Conservation (phyloP, 768 basidiomycete species). For the Boletus bicolor region DNA sequence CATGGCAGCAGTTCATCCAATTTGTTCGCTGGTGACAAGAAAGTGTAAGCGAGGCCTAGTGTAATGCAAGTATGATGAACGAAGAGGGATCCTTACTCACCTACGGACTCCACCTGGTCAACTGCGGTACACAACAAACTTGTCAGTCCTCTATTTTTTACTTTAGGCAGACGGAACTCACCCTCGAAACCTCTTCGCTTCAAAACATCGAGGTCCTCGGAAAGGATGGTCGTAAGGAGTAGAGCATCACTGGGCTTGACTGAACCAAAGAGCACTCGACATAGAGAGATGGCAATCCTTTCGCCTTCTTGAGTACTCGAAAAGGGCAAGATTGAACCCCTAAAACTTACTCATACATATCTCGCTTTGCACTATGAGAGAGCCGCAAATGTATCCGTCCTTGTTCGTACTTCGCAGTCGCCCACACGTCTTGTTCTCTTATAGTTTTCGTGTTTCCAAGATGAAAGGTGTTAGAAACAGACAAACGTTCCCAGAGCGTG, state of each 20-base stretch:
- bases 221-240: conserved; percentile 85
- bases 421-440: conserved; percentile 62
- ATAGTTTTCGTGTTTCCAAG: conserved; percentile 40
- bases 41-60: too few relatives aligned
- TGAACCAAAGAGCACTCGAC: conserved; percentile 68
- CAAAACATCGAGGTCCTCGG: conserved; percentile 79
- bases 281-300: conserved; percentile 77
- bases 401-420: conserved; percentile 52
- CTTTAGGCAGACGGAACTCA: conserved; percentile 25
- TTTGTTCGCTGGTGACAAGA: too few relatives aligned
- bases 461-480: conserved; percentile 57
- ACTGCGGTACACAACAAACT: conserved; percentile 42
- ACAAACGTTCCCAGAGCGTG: conserved; percentile 57
- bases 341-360: conserved; percentile 76
- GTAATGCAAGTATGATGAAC: too few relatives aligned
- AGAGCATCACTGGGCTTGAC: conserved; percentile 81
- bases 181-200: conserved; percentile 81
- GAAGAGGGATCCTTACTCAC: too few relatives aligned
- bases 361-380: conserved; percentile 61
- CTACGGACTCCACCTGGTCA: conserved; percentile 43
- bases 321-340: neutral
- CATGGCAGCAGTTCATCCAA: too few relatives aligned
- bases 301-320: neutral
- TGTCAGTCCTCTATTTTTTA: neutral
- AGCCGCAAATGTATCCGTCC: conserved; percentile 68